Conservation (phyloP, 2,329 filamentous ascomycete genomes). For the Fusarium sacchari region DNA sequence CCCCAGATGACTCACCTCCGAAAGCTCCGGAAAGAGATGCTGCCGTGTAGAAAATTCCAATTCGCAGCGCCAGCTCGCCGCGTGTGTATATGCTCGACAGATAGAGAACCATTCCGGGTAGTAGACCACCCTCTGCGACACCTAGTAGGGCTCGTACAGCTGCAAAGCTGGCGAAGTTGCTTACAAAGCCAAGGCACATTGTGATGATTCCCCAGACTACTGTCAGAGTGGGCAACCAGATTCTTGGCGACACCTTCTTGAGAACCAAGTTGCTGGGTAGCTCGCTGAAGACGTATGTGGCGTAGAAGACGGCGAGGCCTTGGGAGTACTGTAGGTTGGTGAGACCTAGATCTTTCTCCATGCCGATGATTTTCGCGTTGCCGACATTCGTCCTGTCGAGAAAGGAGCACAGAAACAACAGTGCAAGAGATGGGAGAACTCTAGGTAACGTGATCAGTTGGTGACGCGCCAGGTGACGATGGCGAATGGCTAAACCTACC, state of each 20-base stretch:
- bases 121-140: slow-evolving; percentile 46
- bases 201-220: slow-evolving; percentile 68
- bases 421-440: background rate
- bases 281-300: slow-evolving; percentile 70
- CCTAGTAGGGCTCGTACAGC: slow-evolving; percentile 46
- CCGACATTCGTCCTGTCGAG: slow-evolving; percentile 78
- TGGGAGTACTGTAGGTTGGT: slow-evolving; percentile 71
- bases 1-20: background rate
- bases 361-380: slow-evolving; percentile 72
- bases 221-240: slow-evolving; percentile 69
- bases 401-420: slow-evolving; percentile 1
- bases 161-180: slow-evolving; percentile 65
- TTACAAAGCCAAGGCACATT: slow-evolving; percentile 66
- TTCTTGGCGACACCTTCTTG: slow-evolving; percentile 67
- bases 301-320: slow-evolving; percentile 72
- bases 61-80: slow-evolving; percentile 68
- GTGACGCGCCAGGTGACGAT: background rate
- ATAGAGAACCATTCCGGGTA: slow-evolving; percentile 74
- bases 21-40: slow-evolving; percentile 57
- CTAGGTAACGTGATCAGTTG: background rate
- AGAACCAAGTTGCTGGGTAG: slow-evolving; percentile 72
- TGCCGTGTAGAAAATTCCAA: slow-evolving; percentile 71
- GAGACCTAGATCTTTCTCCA: slow-evolving; percentile 68
- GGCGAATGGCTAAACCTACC: background rate
- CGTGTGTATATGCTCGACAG: slow-evolving; percentile 70